A percentile compares a stretch with the other conserved stretches of the same genome.
These are phyloP conservation scores for Fusarium paranaense DNA, from an alignment of 2,329 filamentous ascomycete species.

Conservation along the genomic window DNA sequence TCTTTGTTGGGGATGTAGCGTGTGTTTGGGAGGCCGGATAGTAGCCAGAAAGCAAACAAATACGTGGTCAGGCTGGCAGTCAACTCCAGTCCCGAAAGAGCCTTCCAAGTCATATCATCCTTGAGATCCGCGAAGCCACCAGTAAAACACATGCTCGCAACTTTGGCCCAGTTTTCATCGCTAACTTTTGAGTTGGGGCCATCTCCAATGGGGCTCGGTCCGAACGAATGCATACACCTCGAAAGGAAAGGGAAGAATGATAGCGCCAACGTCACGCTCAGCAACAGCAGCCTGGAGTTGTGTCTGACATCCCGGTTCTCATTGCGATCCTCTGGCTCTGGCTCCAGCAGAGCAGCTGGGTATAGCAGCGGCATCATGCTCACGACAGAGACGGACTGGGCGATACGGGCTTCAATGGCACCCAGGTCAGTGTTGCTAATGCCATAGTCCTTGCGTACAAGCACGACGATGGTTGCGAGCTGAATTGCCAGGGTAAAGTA, in stretches of 20 bases:
- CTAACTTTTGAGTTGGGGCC: constrained; percentile 16
- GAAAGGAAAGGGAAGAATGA: constrained; percentile 44
- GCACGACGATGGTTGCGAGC: constrained; percentile 34
- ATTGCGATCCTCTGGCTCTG: background rate
- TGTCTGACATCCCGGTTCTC: background rate
- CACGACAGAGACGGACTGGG: constrained; percentile 34
- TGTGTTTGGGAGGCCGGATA: constrained; percentile 13
- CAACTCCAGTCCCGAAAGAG: constrained; percentile 11
- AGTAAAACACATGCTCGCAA: constrained; percentile 27
- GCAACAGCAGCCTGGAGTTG: constrained; percentile 17
- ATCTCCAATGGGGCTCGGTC: constrained; percentile 19
- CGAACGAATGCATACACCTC: constrained; percentile 38
- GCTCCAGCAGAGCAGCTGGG: constrained; percentile 30
- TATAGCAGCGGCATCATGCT: constrained; percentile 41
- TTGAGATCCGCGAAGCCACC: background rate
- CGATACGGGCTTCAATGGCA: constrained; percentile 38
- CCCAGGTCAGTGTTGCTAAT: constrained; percentile 36
- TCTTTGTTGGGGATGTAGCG: background rate
- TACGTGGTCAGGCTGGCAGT: constrained; percentile 17
- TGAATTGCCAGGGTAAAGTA: constrained; percentile 40
- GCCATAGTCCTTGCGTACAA: constrained; percentile 40
- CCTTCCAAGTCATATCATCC: constrained; percentile 4
- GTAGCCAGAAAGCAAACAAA: constrained; percentile 23
- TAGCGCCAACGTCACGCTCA: constrained; percentile 18
- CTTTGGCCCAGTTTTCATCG: background rate